Percentiles rank a stretch among this genome's conserved stretches.
phyloP scores from a whole-genome alignment of 2,329 filamentous ascomycete genomes.

The Aureobasidium uvarum region DNA sequence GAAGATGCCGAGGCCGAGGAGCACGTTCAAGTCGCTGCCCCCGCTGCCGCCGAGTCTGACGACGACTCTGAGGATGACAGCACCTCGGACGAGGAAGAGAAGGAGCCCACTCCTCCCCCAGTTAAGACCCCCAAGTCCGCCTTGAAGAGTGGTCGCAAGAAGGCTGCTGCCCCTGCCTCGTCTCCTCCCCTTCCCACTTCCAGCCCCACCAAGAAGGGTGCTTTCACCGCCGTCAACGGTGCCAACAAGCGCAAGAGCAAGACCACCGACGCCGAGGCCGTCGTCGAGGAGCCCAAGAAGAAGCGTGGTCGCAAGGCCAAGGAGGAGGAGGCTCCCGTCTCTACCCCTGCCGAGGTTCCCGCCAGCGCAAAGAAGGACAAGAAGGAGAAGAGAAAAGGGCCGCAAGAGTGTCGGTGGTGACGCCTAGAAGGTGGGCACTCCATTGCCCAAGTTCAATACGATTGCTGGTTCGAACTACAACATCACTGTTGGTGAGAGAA shows the following conservation, averaged over 20 bases:
- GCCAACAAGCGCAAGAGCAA: constrained; percentile 33
- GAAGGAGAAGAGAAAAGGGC: constrained; percentile 39
- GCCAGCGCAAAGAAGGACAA: constrained; percentile 31
- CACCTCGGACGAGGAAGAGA: constrained; percentile 39
- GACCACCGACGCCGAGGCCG: constrained; percentile 28
- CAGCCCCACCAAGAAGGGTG: constrained; percentile 29
- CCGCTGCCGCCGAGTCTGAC: constrained; percentile 12
- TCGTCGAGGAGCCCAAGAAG: constrained; percentile 35
- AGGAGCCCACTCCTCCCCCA: constrained; percentile 38
- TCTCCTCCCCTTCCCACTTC: constrained; percentile 31
- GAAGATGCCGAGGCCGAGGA: constrained; percentile 34
- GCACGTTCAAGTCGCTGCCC: constrained; percentile 16
- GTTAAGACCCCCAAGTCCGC: constrained; percentile 34
- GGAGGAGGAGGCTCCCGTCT: constrained; percentile 29
- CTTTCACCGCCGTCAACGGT: constrained; percentile 30
- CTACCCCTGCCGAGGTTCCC: constrained; percentile 25
- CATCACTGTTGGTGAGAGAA: background rate
- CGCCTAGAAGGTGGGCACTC: constrained; percentile 14
- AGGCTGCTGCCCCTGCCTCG: constrained; percentile 37
- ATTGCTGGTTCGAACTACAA: background rate
- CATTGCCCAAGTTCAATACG: background rate
- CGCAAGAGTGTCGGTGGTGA: constrained; percentile 35
- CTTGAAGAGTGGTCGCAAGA: constrained; percentile 32
- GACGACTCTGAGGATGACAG: constrained; percentile 32
- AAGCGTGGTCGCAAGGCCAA: constrained; percentile 37